phyloP scores from a whole-genome alignment of 352 stramenopile genomes.

The Phytopythium chamaehyphon region DNA sequence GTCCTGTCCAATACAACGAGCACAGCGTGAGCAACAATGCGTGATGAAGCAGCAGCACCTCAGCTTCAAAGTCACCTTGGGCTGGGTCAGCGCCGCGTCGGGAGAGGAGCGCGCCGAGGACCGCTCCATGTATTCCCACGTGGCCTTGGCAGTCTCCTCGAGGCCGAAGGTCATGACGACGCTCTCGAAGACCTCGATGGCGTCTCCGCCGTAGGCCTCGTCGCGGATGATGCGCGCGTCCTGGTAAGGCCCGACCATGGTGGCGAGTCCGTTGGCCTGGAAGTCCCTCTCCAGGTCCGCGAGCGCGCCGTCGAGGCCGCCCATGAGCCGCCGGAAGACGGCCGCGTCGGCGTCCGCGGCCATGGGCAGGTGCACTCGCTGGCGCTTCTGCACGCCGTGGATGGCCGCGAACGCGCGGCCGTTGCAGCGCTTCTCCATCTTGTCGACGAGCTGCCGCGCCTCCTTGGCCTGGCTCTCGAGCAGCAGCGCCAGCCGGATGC shows the following conservation, averaged over 20 bases:
- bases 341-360: constrained; percentile 8
- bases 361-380: too few species aligned
- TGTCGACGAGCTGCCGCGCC: constrained; percentile 31
- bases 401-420: constrained; percentile 4
- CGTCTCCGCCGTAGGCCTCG: constrained; percentile 11
- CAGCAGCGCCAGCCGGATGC: constrained; percentile 25
- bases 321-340: constrained; percentile 20
- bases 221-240: constrained; percentile 23
- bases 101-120: too few species aligned
- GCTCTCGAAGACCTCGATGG: constrained; percentile 26
- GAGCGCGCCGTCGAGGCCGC: constrained; percentile 18
- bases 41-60: too few species aligned
- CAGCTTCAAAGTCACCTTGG: too few species aligned
- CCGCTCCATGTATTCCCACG: too few species aligned
- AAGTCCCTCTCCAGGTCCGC: constrained; percentile 20
- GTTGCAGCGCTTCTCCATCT: constrained; percentile 24
- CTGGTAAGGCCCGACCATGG: constrained; percentile 20
- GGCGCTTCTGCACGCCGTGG: too few species aligned
- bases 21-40: too few species aligned
- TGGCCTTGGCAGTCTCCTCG: too few species aligned
- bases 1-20: too few species aligned
- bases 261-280: constrained; percentile 17
- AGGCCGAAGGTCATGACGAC: constrained; percentile 22
- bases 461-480: constrained; percentile 44
- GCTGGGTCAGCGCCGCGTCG: too few species aligned